Conservation (phyloP, 2,329 filamentous ascomycete genomes). For the Pseudogymnoascus sp. region DNA sequence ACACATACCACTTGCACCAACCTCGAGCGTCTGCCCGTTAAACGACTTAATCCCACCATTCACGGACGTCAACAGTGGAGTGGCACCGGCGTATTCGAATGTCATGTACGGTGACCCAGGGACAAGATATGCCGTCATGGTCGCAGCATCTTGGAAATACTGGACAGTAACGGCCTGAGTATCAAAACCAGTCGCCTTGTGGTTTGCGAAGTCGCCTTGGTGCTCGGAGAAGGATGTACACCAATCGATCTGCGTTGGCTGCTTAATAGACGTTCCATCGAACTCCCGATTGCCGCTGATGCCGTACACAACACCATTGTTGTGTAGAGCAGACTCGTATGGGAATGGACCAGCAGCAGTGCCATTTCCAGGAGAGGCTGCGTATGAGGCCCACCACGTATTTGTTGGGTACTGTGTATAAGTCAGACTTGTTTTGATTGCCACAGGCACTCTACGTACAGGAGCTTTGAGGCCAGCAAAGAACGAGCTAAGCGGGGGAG, state of each 20-base stretch:
- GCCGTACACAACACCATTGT: slow-evolving; percentile 19
- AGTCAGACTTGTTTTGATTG: neutral
- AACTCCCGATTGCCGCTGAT: slow-evolving; percentile 20
- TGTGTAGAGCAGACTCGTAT: slow-evolving; percentile 20
- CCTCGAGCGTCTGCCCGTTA: slow-evolving; percentile 18
- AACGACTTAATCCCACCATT: slow-evolving; percentile 17
- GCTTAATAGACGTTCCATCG: slow-evolving; percentile 23
- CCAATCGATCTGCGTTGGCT: slow-evolving; percentile 21
- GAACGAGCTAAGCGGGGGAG: slow-evolving; percentile 19
- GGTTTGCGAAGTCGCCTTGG: slow-evolving; percentile 19
- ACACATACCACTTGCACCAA: slow-evolving; percentile 17
- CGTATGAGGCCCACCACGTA: slow-evolving; percentile 22
- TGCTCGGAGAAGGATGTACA: slow-evolving; percentile 21
- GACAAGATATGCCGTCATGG: slow-evolving; percentile 19
- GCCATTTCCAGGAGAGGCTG: slow-evolving; percentile 18
- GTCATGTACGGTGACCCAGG: slow-evolving; percentile 22
- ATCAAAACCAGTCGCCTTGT: slow-evolving; percentile 22
- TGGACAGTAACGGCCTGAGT: slow-evolving; percentile 21
- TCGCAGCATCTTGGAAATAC: slow-evolving; percentile 20
- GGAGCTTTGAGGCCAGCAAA: slow-evolving; percentile 22
- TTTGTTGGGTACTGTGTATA: slow-evolving; percentile 20
- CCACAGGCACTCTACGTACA: slow-evolving; percentile 13
- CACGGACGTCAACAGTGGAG: slow-evolving; percentile 16
- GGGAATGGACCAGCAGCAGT: slow-evolving; percentile 22
- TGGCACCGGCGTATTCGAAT: slow-evolving; percentile 16